A percentile compares a stretch with the other conserved stretches of the same genome.
Conservation (phyloP, 202 grass and related monocot genomes). For the Setaria italica region DNA sequence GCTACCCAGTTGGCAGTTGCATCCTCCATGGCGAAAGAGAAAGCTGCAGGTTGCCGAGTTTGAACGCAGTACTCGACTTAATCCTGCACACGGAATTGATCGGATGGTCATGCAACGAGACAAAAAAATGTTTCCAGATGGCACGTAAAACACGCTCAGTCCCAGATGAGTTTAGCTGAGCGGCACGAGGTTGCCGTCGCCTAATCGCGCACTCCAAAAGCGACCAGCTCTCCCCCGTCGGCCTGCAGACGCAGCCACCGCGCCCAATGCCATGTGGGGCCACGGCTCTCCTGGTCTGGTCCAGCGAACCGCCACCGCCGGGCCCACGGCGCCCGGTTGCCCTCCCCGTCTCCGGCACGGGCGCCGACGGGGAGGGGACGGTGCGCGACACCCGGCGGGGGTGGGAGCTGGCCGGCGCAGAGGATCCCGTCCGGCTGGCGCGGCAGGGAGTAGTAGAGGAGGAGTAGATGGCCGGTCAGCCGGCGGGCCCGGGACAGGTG, state of each 20-base stretch:
- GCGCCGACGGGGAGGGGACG: neutral
- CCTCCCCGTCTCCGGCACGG: constrained; percentile 3
- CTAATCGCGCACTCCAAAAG: constrained; percentile 8
- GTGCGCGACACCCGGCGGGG: neutral
- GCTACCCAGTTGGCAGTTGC: neutral
- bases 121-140: neutral
- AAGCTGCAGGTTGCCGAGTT: neutral
- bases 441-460: neutral
- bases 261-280: neutral
- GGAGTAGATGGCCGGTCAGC: neutral
- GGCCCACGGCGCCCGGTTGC: no score
- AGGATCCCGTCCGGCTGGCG: constrained; percentile 12
- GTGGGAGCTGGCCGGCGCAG: neutral
- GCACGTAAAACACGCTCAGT: neutral
- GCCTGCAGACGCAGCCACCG: no score
- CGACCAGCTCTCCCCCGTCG: neutral
- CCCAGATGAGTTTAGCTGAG: neutral
- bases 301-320: no score
- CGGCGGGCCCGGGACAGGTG: constrained; percentile 7
- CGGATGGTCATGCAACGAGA: neutral
- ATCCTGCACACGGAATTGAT: neutral
- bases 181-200: neutral
- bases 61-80: neutral
- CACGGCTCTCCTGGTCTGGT: no score
- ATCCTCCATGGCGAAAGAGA: neutral